phyloP scores from a whole-genome alignment of 345 rosid genomes.

The Salix arbutifolia region DNA sequence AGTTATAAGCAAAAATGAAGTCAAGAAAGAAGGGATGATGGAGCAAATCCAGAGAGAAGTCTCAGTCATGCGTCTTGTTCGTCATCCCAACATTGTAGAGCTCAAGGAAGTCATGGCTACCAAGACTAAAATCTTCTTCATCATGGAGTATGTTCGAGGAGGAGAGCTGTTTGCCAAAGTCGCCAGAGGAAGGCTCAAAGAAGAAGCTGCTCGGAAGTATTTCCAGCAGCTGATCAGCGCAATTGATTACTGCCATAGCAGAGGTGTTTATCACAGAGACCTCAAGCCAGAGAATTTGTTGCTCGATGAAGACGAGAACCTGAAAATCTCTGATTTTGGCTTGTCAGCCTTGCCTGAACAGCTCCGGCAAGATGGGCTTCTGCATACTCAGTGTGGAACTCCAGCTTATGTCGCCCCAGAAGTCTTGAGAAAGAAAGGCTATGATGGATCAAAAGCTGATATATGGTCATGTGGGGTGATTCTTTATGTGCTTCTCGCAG shows the following conservation, averaged over 20 bases:
- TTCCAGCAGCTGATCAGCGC: neutral
- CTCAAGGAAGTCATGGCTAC: slow-evolving; percentile 1
- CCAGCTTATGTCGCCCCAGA: neutral
- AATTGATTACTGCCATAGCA: neutral
- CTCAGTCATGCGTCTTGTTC: neutral
- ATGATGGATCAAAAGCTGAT: neutral
- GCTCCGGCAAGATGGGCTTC: neutral
- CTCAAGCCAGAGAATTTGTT: neutral
- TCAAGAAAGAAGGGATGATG: neutral
- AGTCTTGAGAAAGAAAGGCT: neutral
- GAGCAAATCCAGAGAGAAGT: neutral
- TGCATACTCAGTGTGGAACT: neutral
- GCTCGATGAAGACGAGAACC: neutral
- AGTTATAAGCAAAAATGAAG: neutral
- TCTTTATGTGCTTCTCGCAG: neutral
- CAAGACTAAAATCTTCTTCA: neutral
- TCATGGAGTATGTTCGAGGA: slow-evolving; percentile 1
- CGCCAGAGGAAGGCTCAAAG: neutral
- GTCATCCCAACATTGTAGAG: slow-evolving; percentile 1
- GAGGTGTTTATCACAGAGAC: neutral
- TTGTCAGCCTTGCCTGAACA: neutral
- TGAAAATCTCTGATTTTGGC: slow-evolving; percentile 3
- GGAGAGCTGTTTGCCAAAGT: neutral
- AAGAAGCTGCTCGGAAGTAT: neutral
- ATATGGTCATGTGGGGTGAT: neutral